A percentile compares a stretch with the other conserved stretches of the same genome.
Conservation (phyloP, 306 rosid species). For the Cucurbita maxima region DNA sequence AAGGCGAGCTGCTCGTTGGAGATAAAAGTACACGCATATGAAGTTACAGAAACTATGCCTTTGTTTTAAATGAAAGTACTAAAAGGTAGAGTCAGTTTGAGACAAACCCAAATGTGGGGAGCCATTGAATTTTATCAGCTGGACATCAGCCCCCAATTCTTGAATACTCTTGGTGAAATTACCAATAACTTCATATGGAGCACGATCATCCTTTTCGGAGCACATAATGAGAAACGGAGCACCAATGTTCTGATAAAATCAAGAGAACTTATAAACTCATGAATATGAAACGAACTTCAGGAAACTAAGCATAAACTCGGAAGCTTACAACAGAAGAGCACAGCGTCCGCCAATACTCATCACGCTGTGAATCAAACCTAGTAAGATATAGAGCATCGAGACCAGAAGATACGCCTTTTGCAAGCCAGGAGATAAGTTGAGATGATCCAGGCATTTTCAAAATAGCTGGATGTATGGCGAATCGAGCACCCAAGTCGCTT, state of each 20-base stretch:
- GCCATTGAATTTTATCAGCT: constrained; percentile 55
- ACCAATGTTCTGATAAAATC: constrained; percentile 50
- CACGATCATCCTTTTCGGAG: constrained; percentile 74
- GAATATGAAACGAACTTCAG: not conserved
- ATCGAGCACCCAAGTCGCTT: constrained; percentile 74
- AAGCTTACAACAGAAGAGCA: constrained; percentile 77
- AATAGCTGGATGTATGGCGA: constrained; percentile 53
- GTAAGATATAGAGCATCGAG: constrained; percentile 84
- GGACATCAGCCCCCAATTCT: constrained; percentile 70
- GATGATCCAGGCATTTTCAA: constrained; percentile 71
- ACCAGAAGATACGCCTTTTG: constrained; percentile 74
- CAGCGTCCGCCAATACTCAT: constrained; percentile 82
- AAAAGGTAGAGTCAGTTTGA: not conserved
- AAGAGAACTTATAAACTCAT: not conserved
- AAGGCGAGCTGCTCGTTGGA: too few species aligned
- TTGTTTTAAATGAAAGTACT: not conserved
- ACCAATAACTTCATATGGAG: constrained; percentile 44
- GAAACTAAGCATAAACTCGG: not conserved
- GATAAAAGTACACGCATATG: not conserved
- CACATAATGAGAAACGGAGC: constrained; percentile 85
- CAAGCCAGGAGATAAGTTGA: constrained; percentile 70
- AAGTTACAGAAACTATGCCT: not conserved
- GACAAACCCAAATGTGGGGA: constrained; percentile 79
- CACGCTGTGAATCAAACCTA: constrained; percentile 59
- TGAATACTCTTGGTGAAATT: constrained; percentile 53